phyloP scores from a whole-genome alignment of 192 early-diverging fungal species.

The Funneliformis mosseae region DNA sequence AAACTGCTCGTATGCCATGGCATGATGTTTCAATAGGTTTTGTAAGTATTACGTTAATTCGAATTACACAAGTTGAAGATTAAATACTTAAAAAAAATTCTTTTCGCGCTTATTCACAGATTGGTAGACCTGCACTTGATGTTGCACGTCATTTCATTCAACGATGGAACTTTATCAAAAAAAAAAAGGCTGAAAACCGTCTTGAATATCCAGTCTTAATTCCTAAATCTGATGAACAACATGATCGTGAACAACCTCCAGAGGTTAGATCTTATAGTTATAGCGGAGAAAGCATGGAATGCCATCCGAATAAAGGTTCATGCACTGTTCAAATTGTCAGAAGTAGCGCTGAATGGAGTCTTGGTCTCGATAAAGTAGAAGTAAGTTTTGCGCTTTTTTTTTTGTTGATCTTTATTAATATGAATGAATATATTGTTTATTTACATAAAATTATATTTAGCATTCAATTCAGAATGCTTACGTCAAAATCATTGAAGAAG shows the following conservation, averaged over 20 bases:
- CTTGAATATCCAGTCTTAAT: slow-evolving; percentile 65
- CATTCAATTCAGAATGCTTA: slow-evolving; percentile 85
- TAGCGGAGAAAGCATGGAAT: slow-evolving; percentile 61
- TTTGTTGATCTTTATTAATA: background rate
- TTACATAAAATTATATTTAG: slow-evolving; percentile 37
- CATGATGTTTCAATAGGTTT: slow-evolving; percentile 83
- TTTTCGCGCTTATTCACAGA: slow-evolving; percentile 28
- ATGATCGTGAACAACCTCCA: slow-evolving; percentile 5
- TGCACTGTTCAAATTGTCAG: slow-evolving; percentile 72
- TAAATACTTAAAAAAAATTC: background rate
- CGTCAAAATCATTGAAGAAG: slow-evolving; percentile 67
- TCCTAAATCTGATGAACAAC: slow-evolving; percentile 65
- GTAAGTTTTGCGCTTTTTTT: slow-evolving; percentile 27
- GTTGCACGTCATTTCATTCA: slow-evolving; percentile 87
- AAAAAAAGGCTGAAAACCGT: slow-evolving; percentile 63
- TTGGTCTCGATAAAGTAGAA: slow-evolving; percentile 60
- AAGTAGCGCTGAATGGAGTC: slow-evolving; percentile 72
- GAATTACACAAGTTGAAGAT: too few species aligned
- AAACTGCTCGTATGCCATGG: slow-evolving; percentile 83
- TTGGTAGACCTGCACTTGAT: slow-evolving; percentile 81
- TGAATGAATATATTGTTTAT: too few species aligned
- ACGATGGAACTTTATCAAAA: slow-evolving; percentile 90
- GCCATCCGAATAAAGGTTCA: slow-evolving; percentile 60
- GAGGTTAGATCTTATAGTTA: background rate
- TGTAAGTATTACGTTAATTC: slow-evolving; percentile 35